A percentile compares a stretch with the other conserved stretches of the same genome.
phyloP scores from a whole-genome alignment of 2,329 filamentous ascomycete species.

The Endocalyx cinctus region DNA sequence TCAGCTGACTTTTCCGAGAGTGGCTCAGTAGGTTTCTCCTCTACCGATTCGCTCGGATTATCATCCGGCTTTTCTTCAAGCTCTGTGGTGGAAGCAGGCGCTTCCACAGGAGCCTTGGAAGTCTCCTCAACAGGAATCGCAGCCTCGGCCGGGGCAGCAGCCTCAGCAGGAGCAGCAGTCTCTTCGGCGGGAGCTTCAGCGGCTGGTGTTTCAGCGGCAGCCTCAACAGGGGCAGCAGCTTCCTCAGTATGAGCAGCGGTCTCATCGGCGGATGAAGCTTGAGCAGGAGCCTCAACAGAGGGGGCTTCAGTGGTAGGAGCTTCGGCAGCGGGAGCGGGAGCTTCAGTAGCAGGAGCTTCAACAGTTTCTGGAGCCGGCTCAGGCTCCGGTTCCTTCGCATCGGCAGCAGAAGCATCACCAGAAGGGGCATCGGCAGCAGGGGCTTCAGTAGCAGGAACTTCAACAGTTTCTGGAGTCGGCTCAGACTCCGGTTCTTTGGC shows the following conservation, averaged over 20 bases:
- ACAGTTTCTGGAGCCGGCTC: neutral
- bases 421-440: no score
- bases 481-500: neutral
- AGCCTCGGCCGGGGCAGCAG: neutral
- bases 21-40: neutral
- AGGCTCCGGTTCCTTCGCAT: neutral
- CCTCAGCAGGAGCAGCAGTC: neutral
- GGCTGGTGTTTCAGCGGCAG: no score
- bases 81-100: neutral
- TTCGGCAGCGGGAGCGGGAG: neutral
- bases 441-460: neutral
- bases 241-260: neutral
- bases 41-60: neutral
- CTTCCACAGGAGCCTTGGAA: neutral
- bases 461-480: neutral
- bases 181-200: no score
- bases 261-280: neutral
- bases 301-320: neutral
- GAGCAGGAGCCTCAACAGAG: no score
- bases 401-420: no score
- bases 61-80: neutral
- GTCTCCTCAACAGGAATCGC: constrained; percentile 1
- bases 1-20: neutral
- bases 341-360: neutral
- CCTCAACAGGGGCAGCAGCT: neutral